Conservation (phyloP, 2,329 filamentous ascomycete genomes). For the Emergomyces pasteurianus region DNA sequence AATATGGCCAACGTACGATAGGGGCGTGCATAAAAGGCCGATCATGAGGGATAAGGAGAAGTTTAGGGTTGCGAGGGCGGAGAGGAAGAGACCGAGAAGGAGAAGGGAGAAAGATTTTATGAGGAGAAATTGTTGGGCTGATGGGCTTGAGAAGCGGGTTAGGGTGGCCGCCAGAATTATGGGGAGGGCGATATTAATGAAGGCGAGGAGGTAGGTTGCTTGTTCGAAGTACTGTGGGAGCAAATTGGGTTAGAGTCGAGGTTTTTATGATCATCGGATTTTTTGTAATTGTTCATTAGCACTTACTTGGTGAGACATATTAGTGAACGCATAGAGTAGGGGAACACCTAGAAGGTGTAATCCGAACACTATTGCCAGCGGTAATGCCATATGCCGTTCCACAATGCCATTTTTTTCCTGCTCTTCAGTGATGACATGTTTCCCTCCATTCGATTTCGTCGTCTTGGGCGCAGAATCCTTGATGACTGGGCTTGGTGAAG, state of each 20-base stretch:
- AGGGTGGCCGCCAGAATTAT: slow-evolving; percentile 45
- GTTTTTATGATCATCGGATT: neutral
- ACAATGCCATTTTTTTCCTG: slow-evolving; percentile 15
- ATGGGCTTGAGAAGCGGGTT: slow-evolving; percentile 39
- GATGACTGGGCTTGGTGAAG: slow-evolving; percentile 2
- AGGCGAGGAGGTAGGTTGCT: slow-evolving; percentile 47
- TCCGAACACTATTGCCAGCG: slow-evolving; percentile 58
- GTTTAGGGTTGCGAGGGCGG: slow-evolving; percentile 86
- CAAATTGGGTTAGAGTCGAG: slow-evolving; percentile 10
- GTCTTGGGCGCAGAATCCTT: slow-evolving; percentile 19
- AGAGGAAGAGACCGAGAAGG: slow-evolving; percentile 79
- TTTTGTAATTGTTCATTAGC: too few relatives aligned
- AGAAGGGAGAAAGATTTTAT: slow-evolving; percentile 89
- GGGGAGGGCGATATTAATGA: slow-evolving; percentile 46
- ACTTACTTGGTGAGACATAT: slow-evolving; percentile 52
- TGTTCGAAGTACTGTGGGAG: slow-evolving; percentile 43
- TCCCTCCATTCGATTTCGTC: slow-evolving; percentile 18
- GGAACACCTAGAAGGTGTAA: slow-evolving; percentile 67
- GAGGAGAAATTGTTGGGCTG: slow-evolving; percentile 59
- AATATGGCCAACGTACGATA: slow-evolving; percentile 53
- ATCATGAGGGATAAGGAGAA: slow-evolving; percentile 83
- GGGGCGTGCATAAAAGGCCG: slow-evolving; percentile 63
- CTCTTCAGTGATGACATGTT: slow-evolving; percentile 8
- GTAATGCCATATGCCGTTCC: slow-evolving; percentile 33
- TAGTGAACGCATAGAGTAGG: slow-evolving; percentile 80